These are phyloP conservation scores for Metarhizium guizhouense DNA, from an alignment of 2,329 filamentous ascomycete species.

Conservation along the genomic window DNA sequence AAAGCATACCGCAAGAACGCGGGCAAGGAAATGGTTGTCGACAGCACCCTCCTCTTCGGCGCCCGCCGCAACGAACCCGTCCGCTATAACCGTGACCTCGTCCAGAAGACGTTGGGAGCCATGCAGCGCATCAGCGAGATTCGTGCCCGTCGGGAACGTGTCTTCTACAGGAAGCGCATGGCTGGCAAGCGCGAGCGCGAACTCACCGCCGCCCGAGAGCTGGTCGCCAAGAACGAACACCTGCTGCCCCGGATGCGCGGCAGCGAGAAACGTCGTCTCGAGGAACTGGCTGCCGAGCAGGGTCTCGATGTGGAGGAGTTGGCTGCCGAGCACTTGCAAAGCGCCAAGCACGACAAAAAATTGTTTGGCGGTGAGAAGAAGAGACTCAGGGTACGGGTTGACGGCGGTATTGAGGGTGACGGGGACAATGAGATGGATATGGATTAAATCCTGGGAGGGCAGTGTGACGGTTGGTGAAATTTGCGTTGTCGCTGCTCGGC, in stretches of 20 bases:
- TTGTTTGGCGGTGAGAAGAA: conserved; percentile 34
- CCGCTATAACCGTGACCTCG: conserved; percentile 90
- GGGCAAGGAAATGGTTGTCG: conserved; percentile 85
- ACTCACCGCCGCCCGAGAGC: conserved; percentile 70
- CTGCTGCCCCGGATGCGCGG: conserved; percentile 67
- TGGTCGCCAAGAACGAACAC: conserved; percentile 88
- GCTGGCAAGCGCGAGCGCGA: conserved; percentile 79
- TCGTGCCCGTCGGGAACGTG: conserved; percentile 70
- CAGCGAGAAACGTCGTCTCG: conserved; percentile 51
- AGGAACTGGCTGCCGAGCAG: conserved; percentile 43
- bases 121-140: conserved; percentile 91
- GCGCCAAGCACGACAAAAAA: conserved; percentile 14
- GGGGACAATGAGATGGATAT: conserved; percentile 24
- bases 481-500: neutral
- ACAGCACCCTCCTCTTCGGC: conserved; percentile 86
- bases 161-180: conserved; percentile 93
- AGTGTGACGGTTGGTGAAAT: neutral
- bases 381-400: conserved; percentile 26
- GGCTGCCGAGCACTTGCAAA: conserved; percentile 19
- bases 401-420: conserved; percentile 19
- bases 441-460: conserved; percentile 5
- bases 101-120: conserved; percentile 77
- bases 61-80: conserved; percentile 89
- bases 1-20: conserved; percentile 77
- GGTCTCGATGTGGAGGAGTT: conserved; percentile 38